Conservation (phyloP, 2,329 filamentous ascomycete genomes). For the Cercospora sp. region DNA sequence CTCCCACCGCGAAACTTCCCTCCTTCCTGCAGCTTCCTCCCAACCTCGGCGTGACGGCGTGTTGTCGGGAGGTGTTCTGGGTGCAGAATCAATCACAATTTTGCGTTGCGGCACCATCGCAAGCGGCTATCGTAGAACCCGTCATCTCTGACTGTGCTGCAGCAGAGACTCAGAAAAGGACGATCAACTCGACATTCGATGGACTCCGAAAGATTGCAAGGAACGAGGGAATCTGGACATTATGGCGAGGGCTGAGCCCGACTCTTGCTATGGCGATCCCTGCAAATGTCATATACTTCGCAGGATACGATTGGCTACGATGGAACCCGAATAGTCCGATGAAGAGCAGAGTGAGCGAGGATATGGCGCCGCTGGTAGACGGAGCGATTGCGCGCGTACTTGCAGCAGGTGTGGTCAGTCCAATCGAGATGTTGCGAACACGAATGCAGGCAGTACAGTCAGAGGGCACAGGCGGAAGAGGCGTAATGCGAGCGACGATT, state of each 20-base stretch:
- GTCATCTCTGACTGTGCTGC: conserved; percentile 71
- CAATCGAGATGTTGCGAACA: conserved; percentile 92
- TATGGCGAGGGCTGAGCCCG: conserved; percentile 93
- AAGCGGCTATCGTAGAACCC: conserved; percentile 30
- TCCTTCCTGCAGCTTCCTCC: conserved; percentile 70
- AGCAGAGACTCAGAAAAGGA: conserved; percentile 79
- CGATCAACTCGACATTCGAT: conserved; percentile 87
- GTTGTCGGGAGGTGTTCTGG: conserved; percentile 97
- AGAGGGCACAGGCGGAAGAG: conserved; percentile 48
- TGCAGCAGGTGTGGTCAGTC: conserved; percentile 80
- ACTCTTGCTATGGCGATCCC: conserved; percentile 93
- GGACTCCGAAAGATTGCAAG: conserved; percentile 91
- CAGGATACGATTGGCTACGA: conserved; percentile 93
- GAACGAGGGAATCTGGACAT: conserved; percentile 80
- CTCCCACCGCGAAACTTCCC: conserved; percentile 54
- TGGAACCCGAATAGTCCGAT: conserved; percentile 73
- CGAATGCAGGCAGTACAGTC: conserved; percentile 68
- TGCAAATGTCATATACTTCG: conserved; percentile 97
- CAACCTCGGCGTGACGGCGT: conserved; percentile 87
- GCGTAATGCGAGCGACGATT: conserved; percentile 76
- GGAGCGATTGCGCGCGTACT: conserved; percentile 76
- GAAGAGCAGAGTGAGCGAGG: conserved; percentile 59
- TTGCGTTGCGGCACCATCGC: conserved; percentile 64
- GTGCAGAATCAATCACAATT: conserved; percentile 80
- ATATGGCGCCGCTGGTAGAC: conserved; percentile 76